phyloP scores from a whole-genome alignment of 768 basidiomycete species.

The Mycena crocata region DNA sequence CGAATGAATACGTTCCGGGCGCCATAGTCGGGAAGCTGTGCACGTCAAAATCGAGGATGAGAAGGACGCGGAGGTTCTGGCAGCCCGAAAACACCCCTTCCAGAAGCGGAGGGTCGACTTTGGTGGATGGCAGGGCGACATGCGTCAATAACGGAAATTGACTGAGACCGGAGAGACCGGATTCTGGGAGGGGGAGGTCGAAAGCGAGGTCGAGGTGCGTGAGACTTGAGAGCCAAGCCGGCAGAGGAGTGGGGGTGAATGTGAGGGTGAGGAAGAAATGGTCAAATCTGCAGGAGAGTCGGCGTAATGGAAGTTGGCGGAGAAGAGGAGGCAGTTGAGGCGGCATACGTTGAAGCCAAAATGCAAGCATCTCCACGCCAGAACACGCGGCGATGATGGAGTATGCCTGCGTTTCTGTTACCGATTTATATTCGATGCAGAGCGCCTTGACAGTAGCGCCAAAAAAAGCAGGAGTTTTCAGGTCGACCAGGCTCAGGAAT shows the following conservation, averaged over 20 bases:
- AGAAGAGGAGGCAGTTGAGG: background rate
- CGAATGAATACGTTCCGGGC: background rate
- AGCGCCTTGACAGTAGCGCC: background rate
- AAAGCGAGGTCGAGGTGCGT: slow-evolving; percentile 14
- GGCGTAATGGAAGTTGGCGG: slow-evolving; percentile 3
- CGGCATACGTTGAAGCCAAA: background rate
- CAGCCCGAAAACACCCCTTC: background rate
- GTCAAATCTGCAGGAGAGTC: background rate
- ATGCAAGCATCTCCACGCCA: background rate
- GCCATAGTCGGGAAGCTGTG: background rate
- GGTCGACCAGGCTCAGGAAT: background rate
- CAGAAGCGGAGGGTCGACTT: background rate
- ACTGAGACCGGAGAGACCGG: background rate
- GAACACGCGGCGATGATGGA: slow-evolving; percentile 11
- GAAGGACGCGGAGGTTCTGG: background rate
- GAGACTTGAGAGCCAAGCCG: background rate
- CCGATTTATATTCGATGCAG: background rate
- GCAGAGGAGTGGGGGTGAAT: background rate
- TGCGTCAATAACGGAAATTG: slow-evolving; percentile 19
- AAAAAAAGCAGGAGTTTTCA: slow-evolving; percentile 10
- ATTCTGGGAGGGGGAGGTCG: background rate
- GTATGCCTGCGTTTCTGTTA: background rate
- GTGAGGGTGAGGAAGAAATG: background rate
- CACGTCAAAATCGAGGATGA: background rate
- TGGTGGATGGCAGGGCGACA: background rate